Evolutionary conservation across 2,329 filamentous ascomycete species (phyloP).

Genomic region (Cordyceps pruinosa): DNA sequence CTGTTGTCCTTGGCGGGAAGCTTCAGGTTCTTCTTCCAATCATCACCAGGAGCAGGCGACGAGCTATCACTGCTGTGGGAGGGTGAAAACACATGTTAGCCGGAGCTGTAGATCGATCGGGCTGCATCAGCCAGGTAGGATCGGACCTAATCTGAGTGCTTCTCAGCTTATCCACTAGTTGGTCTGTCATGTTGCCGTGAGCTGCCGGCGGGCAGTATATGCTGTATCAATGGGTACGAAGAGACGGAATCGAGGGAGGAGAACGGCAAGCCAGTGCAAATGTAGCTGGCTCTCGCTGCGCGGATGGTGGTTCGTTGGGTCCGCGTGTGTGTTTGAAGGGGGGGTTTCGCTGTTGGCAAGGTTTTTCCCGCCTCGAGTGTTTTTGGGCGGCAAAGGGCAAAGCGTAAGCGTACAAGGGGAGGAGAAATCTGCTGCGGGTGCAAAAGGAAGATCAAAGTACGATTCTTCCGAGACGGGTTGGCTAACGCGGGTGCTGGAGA

Average conservation of each 20-base stretch:
- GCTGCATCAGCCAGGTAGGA: not conserved
- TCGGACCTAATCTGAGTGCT: constrained; percentile 35
- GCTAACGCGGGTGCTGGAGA: not conserved
- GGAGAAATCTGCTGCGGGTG: not conserved
- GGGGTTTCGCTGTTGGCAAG: constrained; percentile 1
- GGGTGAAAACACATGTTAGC: constrained; percentile 28
- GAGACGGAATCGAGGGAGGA: constrained; percentile 11
- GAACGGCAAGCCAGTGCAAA: constrained; percentile 15
- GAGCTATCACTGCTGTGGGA: constrained; percentile 37
- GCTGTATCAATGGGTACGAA: constrained; percentile 5
- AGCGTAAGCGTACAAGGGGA: not conserved
- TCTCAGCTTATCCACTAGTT: constrained; percentile 39
- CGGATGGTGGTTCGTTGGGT: constrained; percentile 13
- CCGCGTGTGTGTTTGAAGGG: not conserved
- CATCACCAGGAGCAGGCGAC: constrained; percentile 38
- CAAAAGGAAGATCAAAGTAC: not conserved
- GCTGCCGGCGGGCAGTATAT: constrained; percentile 22
- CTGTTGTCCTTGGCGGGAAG: constrained; percentile 67
- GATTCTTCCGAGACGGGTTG: not conserved
- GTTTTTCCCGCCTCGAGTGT: constrained; percentile 8
- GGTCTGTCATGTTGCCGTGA: constrained; percentile 36
- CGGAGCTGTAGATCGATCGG: constrained; percentile 14
- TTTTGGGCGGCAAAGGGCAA: not conserved
- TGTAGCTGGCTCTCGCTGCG: constrained; percentile 3
- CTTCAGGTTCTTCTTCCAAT: constrained; percentile 71